These are phyloP conservation scores for Wickerhamiella hasegawae DNA, from an alignment of 805 yeast genomes.

Conservation along the genomic window DNA sequence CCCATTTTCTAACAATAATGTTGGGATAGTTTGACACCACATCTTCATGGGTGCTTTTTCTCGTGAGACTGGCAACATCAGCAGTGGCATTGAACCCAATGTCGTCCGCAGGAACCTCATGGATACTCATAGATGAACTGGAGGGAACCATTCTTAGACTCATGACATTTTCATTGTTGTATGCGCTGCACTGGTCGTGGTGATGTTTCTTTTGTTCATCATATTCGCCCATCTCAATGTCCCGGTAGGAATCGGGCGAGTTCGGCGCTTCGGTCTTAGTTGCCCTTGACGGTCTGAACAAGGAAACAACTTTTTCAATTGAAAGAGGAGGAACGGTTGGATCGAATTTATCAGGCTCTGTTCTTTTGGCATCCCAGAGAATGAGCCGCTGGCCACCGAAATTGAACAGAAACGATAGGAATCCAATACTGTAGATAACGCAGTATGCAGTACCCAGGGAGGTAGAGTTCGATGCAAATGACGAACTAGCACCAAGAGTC, in stretches of 20 bases:
- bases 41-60: not conserved
- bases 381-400: slow-evolving; percentile 58
- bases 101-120: not conserved
- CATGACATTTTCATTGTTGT: too few relatives aligned
- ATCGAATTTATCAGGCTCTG: slow-evolving; percentile 12
- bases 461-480: slow-evolving; percentile 42
- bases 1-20: too few relatives aligned
- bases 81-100: slow-evolving; percentile 2
- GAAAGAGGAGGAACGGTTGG: slow-evolving; percentile 14
- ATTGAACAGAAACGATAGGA: slow-evolving; percentile 53
- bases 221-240: too few relatives aligned
- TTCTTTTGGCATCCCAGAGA: slow-evolving; percentile 45
- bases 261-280: not conserved
- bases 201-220: too few relatives aligned
- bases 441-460: slow-evolving; percentile 71
- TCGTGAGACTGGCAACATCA: slow-evolving; percentile 1
- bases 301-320: not conserved
- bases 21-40: not conserved
- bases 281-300: not conserved
- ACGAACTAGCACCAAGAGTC: slow-evolving; percentile 47
- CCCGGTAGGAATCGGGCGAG: not conserved
- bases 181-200: too few relatives aligned
- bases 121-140: not conserved
- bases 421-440: slow-evolving; percentile 57
- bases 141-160: too few relatives aligned